These are phyloP conservation scores for Lomentospora prolificans DNA, from an alignment of 2,329 filamentous ascomycete genomes.

Conservation along the genomic window DNA sequence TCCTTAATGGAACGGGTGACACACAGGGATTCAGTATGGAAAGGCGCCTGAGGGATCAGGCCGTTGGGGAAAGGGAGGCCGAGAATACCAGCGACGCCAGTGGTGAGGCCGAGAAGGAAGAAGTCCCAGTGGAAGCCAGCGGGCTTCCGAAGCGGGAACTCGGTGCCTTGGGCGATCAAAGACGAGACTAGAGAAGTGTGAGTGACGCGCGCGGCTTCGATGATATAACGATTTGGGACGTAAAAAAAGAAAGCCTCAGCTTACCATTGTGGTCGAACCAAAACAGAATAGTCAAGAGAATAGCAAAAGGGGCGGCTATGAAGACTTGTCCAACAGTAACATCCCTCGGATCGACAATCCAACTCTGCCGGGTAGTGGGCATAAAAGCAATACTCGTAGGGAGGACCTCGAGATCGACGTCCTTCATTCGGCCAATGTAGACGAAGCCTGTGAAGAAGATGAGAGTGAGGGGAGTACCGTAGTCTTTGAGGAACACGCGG, in stretches of 20 bases:
- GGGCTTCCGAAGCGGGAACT: constrained; percentile 71
- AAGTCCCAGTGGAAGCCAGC: constrained; percentile 82
- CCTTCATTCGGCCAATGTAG: constrained; percentile 72
- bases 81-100: constrained; percentile 63
- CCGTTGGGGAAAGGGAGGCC: constrained; percentile 76
- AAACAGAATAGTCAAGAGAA: constrained; percentile 75
- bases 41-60: constrained; percentile 73
- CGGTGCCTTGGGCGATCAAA: constrained; percentile 72
- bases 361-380: constrained; percentile 62
- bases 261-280: constrained; percentile 83
- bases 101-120: constrained; percentile 70
- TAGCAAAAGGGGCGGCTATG: constrained; percentile 75
- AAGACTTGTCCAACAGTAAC: constrained; percentile 65
- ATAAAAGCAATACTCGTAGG: constrained; percentile 71
- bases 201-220: no score
- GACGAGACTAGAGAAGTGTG: constrained; percentile 60
- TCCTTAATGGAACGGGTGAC: constrained; percentile 50
- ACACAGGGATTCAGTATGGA: constrained; percentile 71
- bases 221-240: no score
- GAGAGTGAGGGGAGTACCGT: constrained; percentile 73
- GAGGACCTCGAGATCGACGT: constrained; percentile 58
- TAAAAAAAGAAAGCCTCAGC: no score
- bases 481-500: constrained; percentile 79
- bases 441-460: constrained; percentile 88
- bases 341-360: constrained; percentile 78